Evolutionary conservation across 129 eudicot genomes (phyloP).

Genomic region (Tanacetum coccineum): DNA sequence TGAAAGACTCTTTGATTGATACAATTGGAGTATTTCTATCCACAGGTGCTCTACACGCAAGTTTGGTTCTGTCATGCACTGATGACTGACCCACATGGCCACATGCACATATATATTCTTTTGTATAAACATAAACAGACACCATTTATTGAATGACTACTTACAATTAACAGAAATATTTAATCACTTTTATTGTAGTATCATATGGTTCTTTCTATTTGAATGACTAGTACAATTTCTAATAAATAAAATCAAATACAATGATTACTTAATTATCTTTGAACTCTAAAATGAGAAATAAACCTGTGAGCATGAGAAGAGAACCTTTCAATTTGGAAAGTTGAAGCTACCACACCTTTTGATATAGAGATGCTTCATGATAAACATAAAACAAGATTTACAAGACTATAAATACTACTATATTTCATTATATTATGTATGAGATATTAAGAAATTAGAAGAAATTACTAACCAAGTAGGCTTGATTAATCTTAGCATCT

Average conservation of each 20-base stretch:
- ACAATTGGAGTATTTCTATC: not conserved
- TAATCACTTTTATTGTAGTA: too few species aligned
- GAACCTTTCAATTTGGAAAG: slow-evolving; percentile 16
- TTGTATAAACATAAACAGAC: too few species aligned
- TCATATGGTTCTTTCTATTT: too few species aligned
- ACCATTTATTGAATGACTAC: too few species aligned
- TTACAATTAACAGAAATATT: too few species aligned
- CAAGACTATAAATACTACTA: too few species aligned
- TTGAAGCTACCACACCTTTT: slow-evolving; percentile 27
- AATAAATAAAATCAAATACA: not conserved
- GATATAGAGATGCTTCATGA: slow-evolving; percentile 33
- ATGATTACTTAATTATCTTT: not conserved
- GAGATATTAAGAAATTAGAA: not conserved
- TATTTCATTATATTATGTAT: not conserved
- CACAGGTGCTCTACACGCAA: slow-evolving; percentile 16
- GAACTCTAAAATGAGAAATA: not conserved
- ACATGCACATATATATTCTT: not conserved
- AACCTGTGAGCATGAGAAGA: slow-evolving; percentile 32
- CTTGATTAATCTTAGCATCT: slow-evolving; percentile 33
- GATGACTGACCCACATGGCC: slow-evolving; percentile 1
- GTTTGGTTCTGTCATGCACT: slow-evolving; percentile 21
- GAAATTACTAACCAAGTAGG: slow-evolving; percentile 28
- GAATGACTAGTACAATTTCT: not conserved
- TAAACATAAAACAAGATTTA: not conserved
- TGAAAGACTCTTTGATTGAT: slow-evolving; percentile 8